A percentile compares a stretch with the other conserved stretches of the same genome.
phyloP scores from a whole-genome alignment of 306 rosid species.

The Acacia confusa region DNA sequence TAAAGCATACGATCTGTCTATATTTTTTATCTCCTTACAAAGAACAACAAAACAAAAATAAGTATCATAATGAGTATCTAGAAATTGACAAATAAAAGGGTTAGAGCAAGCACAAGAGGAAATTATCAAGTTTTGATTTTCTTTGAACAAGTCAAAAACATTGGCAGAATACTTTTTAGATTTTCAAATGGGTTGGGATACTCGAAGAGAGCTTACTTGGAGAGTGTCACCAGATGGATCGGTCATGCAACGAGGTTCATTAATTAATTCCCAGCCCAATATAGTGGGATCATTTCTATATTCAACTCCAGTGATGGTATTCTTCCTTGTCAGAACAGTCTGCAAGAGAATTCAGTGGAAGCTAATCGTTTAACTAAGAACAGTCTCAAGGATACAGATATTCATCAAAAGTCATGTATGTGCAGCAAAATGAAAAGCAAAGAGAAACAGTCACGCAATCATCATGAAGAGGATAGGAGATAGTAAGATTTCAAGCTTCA shows the following conservation, averaged over 20 bases:
- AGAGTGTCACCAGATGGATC: conserved; percentile 98
- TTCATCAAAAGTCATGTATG: conserved; percentile 5
- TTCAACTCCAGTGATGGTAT: conserved; percentile 83
- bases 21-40: not conserved
- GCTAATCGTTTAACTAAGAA: conserved; percentile 27
- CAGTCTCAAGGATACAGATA: conserved; percentile 10
- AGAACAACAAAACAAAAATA: not conserved
- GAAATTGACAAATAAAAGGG: not conserved
- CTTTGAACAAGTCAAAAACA: conserved; percentile 7
- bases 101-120: not conserved
- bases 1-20: not conserved
- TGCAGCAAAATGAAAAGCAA: conserved; percentile 10
- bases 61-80: not conserved
- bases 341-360: conserved; percentile 39
- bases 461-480: not conserved
- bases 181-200: conserved; percentile 5
- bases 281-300: conserved; percentile 90
- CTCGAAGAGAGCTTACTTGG: conserved; percentile 65
- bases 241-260: conserved; percentile 90
- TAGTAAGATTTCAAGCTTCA: not conserved
- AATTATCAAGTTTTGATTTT: conserved; percentile 7
- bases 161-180: not conserved
- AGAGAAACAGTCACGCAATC: not conserved
- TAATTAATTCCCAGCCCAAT: conserved; percentile 94
- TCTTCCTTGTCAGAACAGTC: conserved; percentile 89